A percentile compares a stretch with the other conserved stretches of the same genome.
phyloP scores from a whole-genome alignment of 176 grass and related monocot genomes.

The Musa troglodytarum region DNA sequence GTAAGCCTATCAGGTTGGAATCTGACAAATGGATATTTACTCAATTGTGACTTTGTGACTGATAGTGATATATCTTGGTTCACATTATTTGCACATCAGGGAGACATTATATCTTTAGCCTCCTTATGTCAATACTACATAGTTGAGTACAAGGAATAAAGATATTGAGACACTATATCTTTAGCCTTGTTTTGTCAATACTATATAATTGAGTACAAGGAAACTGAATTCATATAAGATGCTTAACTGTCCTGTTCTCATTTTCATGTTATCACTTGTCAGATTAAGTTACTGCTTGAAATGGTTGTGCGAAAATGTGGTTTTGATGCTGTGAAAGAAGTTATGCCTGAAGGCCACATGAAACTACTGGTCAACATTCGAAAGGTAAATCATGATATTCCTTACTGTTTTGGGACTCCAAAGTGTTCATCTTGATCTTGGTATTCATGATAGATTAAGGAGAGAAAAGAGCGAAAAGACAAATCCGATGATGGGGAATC shows the following conservation, averaged over 20 bases:
- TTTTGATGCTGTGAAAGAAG: slow-evolving; percentile 82
- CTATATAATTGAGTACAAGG: too few relatives aligned
- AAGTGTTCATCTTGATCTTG: slow-evolving; percentile 3
- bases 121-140: too few relatives aligned
- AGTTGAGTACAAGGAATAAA: too few relatives aligned
- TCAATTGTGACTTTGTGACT: too few relatives aligned
- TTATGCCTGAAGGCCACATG: slow-evolving; percentile 95
- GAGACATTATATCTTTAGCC: too few relatives aligned
- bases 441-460: slow-evolving; percentile 48
- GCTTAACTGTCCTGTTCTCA: neutral
- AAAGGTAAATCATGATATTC: slow-evolving; percentile 45
- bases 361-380: slow-evolving; percentile 82
- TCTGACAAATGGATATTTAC: too few relatives aligned
- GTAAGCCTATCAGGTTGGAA: too few relatives aligned
- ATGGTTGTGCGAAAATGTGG: slow-evolving; percentile 96
- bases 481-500: slow-evolving; percentile 39
- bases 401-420: neutral
- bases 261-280: slow-evolving; percentile 4
- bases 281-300: slow-evolving; percentile 85
- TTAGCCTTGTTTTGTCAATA: too few relatives aligned
- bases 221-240: neutral
- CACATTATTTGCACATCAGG: too few relatives aligned
- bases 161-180: too few relatives aligned
- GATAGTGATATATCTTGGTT: too few relatives aligned
- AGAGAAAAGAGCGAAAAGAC: slow-evolving; percentile 61